phyloP scores from a whole-genome alignment of 2,329 filamentous ascomycete genomes.

The Fusarium proliferatum region DNA sequence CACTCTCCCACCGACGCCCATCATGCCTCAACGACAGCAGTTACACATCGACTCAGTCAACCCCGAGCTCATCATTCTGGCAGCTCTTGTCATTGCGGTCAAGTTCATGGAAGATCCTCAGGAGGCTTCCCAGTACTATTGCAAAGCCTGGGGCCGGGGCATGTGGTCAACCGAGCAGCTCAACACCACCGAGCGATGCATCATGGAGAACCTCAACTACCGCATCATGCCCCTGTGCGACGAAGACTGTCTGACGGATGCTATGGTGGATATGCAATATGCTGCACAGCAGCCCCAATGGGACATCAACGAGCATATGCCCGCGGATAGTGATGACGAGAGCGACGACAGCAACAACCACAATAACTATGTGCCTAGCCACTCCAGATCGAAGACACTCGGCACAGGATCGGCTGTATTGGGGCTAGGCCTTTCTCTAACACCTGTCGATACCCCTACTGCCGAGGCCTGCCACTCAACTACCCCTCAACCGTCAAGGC shows the following conservation, averaged over 20 bases:
- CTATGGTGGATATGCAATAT: slow-evolving; percentile 72
- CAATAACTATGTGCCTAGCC: slow-evolving; percentile 45
- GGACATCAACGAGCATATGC: slow-evolving; percentile 44
- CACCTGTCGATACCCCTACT: slow-evolving; percentile 42
- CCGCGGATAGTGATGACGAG: slow-evolving; percentile 47
- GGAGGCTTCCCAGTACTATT: slow-evolving; percentile 64
- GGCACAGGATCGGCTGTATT: slow-evolving; percentile 36
- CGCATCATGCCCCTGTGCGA: slow-evolving; percentile 71
- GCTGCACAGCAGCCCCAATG: slow-evolving; percentile 55
- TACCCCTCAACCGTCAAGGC: slow-evolving; percentile 35
- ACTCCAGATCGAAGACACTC: slow-evolving; percentile 52
- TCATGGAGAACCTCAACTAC: slow-evolving; percentile 73
- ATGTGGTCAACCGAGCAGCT: slow-evolving; percentile 71
- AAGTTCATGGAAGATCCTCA: slow-evolving; percentile 73
- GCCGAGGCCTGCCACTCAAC: slow-evolving; percentile 20
- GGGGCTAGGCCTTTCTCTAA: slow-evolving; percentile 43
- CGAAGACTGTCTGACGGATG: slow-evolving; percentile 66
- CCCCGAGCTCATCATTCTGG: slow-evolving; percentile 72
- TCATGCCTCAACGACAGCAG: slow-evolving; percentile 49
- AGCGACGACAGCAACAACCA: slow-evolving; percentile 37
- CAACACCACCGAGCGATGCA: slow-evolving; percentile 71
- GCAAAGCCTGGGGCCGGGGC: slow-evolving; percentile 62
- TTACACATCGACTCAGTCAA: slow-evolving; percentile 70
- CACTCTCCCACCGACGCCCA: slow-evolving; percentile 58
- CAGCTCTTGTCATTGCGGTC: slow-evolving; percentile 70